Conservation (phyloP, 192 early-diverging fungal species). For the Kickxella alabastrina region DNA sequence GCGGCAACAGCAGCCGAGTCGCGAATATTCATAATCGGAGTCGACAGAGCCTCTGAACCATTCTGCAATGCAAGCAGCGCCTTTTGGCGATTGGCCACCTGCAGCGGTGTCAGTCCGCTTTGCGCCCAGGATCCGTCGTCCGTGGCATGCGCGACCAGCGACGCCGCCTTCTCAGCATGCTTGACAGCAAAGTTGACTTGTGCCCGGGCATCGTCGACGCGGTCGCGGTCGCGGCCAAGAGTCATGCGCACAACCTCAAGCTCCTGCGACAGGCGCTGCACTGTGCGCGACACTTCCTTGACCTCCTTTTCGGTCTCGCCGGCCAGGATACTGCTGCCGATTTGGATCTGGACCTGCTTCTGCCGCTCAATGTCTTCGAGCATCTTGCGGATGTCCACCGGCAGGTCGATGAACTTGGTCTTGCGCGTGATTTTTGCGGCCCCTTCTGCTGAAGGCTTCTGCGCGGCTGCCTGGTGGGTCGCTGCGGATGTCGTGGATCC, state of each 20-base stretch:
- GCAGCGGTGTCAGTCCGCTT: constrained; percentile 31
- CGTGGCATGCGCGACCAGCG: constrained; percentile 32
- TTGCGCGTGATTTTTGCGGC: constrained; percentile 25
- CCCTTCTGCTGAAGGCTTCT: not conserved
- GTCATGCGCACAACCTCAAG: constrained; percentile 37
- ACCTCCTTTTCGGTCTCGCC: constrained; percentile 32
- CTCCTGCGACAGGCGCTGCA: constrained; percentile 28
- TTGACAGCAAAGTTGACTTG: constrained; percentile 35
- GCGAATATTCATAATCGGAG: too few species aligned
- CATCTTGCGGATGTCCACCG: constrained; percentile 17
- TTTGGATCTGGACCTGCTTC: constrained; percentile 45
- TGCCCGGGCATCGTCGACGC: constrained; percentile 24
- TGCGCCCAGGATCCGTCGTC: constrained; percentile 40
- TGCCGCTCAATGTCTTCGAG: constrained; percentile 32
- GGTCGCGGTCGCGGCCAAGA: constrained; percentile 18
- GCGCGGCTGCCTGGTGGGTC: not conserved
- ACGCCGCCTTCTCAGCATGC: constrained; percentile 39
- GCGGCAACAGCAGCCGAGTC: too few species aligned
- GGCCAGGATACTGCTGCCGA: constrained; percentile 30
- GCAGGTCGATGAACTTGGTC: constrained; percentile 40
- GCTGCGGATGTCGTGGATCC: not conserved
- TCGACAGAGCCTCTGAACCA: too few species aligned
- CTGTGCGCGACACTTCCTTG: not conserved
- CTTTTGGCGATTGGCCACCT: constrained; percentile 32
- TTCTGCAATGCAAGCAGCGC: constrained; percentile 20